Conservation (phyloP, 129 eudicot genomes). For the Artemisia annua region DNA sequence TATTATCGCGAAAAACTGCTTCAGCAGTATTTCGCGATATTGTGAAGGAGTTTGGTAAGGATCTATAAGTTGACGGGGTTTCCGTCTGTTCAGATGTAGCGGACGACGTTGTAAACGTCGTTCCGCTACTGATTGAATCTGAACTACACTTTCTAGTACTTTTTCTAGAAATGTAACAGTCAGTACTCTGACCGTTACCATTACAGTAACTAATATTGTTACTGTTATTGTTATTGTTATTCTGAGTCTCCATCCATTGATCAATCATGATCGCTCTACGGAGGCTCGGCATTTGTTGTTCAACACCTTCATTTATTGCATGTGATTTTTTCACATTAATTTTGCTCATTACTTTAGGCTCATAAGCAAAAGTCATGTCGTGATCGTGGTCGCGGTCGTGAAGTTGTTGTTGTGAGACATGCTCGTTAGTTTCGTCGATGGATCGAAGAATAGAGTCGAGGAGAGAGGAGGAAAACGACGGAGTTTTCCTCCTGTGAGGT, state of each 20-base stretch:
- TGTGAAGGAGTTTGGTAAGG: slow-evolving; percentile 37
- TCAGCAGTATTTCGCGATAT: slow-evolving; percentile 15
- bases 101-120: slow-evolving; percentile 44
- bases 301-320: not conserved
- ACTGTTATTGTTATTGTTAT: not conserved
- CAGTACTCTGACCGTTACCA: not conserved
- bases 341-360: slow-evolving; percentile 23
- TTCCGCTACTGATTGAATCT: slow-evolving; percentile 51
- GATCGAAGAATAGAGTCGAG: slow-evolving; percentile 85
- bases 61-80: slow-evolving; percentile 34
- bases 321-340: slow-evolving; percentile 13
- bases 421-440: slow-evolving; percentile 52
- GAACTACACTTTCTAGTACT: slow-evolving; percentile 27
- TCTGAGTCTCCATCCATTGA: slow-evolving; percentile 65
- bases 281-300: slow-evolving; percentile 51
- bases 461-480: slow-evolving; percentile 83
- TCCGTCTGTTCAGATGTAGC: slow-evolving; percentile 51
- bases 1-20: slow-evolving; percentile 14
- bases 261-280: slow-evolving; percentile 72
- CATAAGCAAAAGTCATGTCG: slow-evolving; percentile 9
- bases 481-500: slow-evolving; percentile 47
- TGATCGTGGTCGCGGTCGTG: slow-evolving; percentile 5
- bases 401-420: not conserved
- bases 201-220: not conserved
- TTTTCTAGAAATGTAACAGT: not conserved